Conservation (phyloP, 441 rosid genomes). For the Erodium texanum region DNA sequence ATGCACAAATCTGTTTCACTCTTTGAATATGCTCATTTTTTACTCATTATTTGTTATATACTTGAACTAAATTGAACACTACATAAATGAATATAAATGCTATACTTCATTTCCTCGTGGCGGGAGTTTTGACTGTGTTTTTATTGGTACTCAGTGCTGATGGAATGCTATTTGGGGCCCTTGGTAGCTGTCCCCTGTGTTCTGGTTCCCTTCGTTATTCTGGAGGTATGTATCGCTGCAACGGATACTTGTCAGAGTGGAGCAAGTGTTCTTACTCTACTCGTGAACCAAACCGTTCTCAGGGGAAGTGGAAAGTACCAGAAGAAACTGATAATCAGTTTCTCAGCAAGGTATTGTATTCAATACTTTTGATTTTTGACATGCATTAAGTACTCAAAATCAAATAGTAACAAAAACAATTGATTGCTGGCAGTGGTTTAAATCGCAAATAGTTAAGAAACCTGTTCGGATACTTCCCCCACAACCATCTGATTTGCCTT, state of each 20-base stretch:
- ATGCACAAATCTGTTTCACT: no score
- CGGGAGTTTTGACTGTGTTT: constrained; percentile 12
- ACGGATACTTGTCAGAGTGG: constrained; percentile 74
- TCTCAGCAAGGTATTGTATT: constrained; percentile 50
- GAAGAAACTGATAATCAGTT: constrained; percentile 53
- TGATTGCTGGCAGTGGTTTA: constrained; percentile 67
- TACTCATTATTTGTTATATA: no score
- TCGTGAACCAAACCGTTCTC: constrained; percentile 56
- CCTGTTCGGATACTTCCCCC: constrained; percentile 59
- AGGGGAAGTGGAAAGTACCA: constrained; percentile 83
- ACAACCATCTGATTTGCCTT: constrained; percentile 29
- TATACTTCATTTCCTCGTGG: background rate
- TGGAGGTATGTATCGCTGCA: constrained; percentile 72
- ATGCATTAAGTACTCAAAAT: background rate
- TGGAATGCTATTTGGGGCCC: constrained; percentile 95
- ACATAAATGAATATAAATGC: background rate
- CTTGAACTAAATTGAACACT: no score
- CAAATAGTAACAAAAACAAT: constrained; percentile 17
- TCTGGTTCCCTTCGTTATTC: constrained; percentile 60
- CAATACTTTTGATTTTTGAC: constrained; percentile 11
- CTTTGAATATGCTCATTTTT: no score
- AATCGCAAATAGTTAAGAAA: constrained; percentile 62
- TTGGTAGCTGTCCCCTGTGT: constrained; percentile 64
- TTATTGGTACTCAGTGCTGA: constrained; percentile 51
- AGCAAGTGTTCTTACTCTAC: constrained; percentile 82